These are phyloP conservation scores for Sphaerobolus stellatus DNA, from an alignment of 1,284 basidiomycete genomes.

Conservation along the genomic window DNA sequence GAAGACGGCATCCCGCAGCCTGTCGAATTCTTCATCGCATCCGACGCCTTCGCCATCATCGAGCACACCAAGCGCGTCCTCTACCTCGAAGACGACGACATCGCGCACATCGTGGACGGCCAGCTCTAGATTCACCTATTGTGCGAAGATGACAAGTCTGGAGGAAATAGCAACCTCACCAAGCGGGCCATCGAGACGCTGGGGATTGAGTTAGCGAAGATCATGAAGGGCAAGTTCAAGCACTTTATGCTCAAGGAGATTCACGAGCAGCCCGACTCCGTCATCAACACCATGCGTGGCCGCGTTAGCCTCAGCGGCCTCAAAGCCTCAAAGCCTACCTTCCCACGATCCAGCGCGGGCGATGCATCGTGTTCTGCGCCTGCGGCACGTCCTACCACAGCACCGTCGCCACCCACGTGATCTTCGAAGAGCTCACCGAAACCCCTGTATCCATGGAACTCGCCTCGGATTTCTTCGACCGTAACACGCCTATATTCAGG, in stretches of 20 bases:
- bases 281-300: constrained; percentile 99
- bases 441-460: constrained; percentile 98
- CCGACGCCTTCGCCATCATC: constrained; percentile 93
- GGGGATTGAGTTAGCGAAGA: constrained; percentile 98
- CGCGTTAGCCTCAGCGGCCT: constrained; percentile 97
- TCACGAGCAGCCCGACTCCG: constrained; percentile 99
- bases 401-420: constrained; percentile 94
- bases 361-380: constrained; percentile 95
- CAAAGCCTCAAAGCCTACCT: constrained; percentile 92
- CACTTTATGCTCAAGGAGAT: constrained; percentile 99
- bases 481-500: constrained; percentile 99
- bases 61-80: constrained; percentile 99
- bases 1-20: constrained; percentile 98
- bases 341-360: constrained; percentile 91
- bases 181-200: constrained; percentile 99
- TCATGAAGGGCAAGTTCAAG: constrained; percentile 99
- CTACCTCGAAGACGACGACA: constrained; percentile 98
- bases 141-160: constrained; percentile 60
- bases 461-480: constrained; percentile 97
- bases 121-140: constrained; percentile 98
- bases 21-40: constrained; percentile 99
- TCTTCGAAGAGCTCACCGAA: constrained; percentile 99
- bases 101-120: constrained; percentile 96
- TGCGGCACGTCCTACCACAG: constrained; percentile 99
- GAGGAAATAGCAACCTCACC: too few relatives aligned